Evolutionary conservation across 495 filamentous ascomycete species (phyloP), one percentile per base, ranked within the genome.

Genomic region (Penicillium desertorum): DNA sequence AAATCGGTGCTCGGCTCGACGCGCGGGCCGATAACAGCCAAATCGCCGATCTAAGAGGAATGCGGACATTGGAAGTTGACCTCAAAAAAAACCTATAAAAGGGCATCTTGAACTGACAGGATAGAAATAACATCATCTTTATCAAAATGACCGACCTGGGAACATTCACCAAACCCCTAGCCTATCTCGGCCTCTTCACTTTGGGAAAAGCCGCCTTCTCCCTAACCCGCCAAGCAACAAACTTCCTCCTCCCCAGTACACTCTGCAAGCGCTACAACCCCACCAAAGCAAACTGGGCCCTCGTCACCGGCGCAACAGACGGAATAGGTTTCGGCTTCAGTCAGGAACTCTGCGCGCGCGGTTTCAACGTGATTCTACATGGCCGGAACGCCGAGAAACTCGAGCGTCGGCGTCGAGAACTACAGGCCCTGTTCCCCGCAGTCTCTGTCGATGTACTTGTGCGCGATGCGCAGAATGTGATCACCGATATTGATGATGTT

Each of bases 311-410:
- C 14, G 75, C 81, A 10, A 82, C 72, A 39, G 81, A 81, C 45
- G 85, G 84, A 4, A 86, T 88, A 34, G 85, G 85, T n/a, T 73
- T 72, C 34, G 71, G 67, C 0, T 71, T 84, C 43, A 67, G 70
- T 16, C 61, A 76, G 34, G 79, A 83, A 56, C 75, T 85, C 45
- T 80, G 79, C n/a, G 44, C 39, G 0, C 62, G 67, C 14, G 83
- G 83, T 23, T 86, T 86, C 75, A 83, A 82, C 58, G 76, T 85
- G 16, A 66, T 84, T 5, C 56, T 86, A 8, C 82, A 85, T 63
- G 83, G 83, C 16, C 76, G 82, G 27, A 83, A 79, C 52, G 46
- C 48, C 5, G 34, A 58, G 23, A 86, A 85, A 57, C 75, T 85
- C 1, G 50, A 61, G 3, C 41, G 45, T 4, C 61, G 76, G 16